Percentiles rank a stretch among this genome's conserved stretches.
phyloP scores from a whole-genome alignment of 306 rosid genomes.

The Inga leiocalycina region DNA sequence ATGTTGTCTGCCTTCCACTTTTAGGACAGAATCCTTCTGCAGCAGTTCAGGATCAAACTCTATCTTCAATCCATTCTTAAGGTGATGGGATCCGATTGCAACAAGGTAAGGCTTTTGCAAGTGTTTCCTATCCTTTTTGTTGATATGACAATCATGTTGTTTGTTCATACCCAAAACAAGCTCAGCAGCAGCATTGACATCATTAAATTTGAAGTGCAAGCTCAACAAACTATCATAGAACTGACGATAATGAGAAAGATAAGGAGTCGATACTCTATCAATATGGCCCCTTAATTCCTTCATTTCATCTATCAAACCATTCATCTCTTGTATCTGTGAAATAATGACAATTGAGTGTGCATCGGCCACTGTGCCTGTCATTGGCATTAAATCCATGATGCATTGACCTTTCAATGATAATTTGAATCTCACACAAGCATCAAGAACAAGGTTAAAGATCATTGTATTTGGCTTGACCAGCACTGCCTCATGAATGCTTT shows the following conservation, averaged over 20 bases:
- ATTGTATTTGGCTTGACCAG: constrained; percentile 53
- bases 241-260: constrained; percentile 54
- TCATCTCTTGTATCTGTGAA: constrained; percentile 72
- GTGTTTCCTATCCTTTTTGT: constrained; percentile 38
- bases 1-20: constrained; percentile 61
- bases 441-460: constrained; percentile 80
- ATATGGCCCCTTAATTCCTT: constrained; percentile 57
- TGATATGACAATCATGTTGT: constrained; percentile 34
- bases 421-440: constrained; percentile 78
- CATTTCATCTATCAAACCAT: constrained; percentile 77
- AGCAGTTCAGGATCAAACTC: constrained; percentile 64
- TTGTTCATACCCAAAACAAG: constrained; percentile 68
- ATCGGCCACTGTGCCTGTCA: constrained; percentile 61
- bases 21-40: constrained; percentile 69
- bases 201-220: constrained; percentile 80
- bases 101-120: constrained; percentile 50
- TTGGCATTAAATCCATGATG: constrained; percentile 61
- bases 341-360: constrained; percentile 65
- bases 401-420: constrained; percentile 53
- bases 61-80: constrained; percentile 60
- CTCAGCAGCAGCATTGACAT: constrained; percentile 64
- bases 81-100: constrained; percentile 71
- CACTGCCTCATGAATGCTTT: constrained; percentile 33
- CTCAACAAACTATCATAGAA: constrained; percentile 84
- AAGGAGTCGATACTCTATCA: constrained; percentile 52